Base-by-base conservation (phyloP, 1,284 basidiomycete species). In the Heliocybe sulcata region DNA sequence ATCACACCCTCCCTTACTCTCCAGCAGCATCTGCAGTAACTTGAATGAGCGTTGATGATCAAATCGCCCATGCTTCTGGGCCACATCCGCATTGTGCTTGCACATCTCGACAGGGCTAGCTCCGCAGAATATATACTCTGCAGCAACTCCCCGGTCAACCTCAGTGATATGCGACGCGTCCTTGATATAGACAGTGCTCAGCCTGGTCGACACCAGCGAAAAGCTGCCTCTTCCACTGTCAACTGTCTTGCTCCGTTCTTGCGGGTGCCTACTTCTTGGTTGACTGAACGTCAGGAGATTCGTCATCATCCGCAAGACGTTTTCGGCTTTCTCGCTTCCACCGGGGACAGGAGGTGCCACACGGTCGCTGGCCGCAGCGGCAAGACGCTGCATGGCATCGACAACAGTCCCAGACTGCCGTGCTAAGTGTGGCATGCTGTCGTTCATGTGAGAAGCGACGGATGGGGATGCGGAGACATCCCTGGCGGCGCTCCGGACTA, bases 21-120 rank as follows among this genome's bases (percentile, higher is more conserved):
- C 69, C 51, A 87, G 75, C 3, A 92, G 63, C 2, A 81, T 74
- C 35, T 73, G 68, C 20, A 94, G 67, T 9, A 78, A 81, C 54
- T 70, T 77, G 69, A 92, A 92, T n/a, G 89, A 73, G 54, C 89
- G 73, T 59, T 87, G 83, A 64, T 93, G 88, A 59, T 88, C 82
- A 61, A 77, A 77, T 52, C 90, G 74, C 12, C 83, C 81, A 61
- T 80, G 73, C 31, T 77, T 68, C 56, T 73, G 75, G 3, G 91
- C 87, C 19, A 83, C 71, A 16, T 66, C 68, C 0, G 83, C 81
- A 63, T 92, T 93, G 55, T 63, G 70, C 53, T 71, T 75, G 66
- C 83, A 89, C 1, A 83, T 63, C 9, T 74, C 74, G 12, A 73
- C 74, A 2, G 84, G 65, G 11, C 71, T 69, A 3, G 64, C 57